These are phyloP conservation scores for Rhynchosporium agropyri DNA, from an alignment of 2,329 filamentous ascomycete genomes.

Conservation along the genomic window DNA sequence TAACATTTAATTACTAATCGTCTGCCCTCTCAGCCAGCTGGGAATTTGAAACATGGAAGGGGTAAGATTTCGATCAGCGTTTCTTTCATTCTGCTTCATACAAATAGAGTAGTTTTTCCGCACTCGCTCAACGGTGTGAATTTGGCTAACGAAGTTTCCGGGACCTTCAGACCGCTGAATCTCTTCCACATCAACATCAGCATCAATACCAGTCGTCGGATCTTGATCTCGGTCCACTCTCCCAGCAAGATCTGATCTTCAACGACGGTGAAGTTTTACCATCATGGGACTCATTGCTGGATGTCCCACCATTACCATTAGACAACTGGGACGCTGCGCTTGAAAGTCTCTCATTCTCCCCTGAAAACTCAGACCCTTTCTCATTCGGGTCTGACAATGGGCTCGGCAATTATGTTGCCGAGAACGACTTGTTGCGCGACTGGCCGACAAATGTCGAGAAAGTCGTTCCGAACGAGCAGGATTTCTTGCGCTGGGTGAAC, in stretches of 20 bases:
- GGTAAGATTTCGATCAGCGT: conserved; percentile 1
- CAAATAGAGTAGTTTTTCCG: too few species aligned
- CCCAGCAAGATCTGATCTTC: not conserved
- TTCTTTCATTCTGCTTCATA: not conserved
- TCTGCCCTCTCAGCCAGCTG: not conserved
- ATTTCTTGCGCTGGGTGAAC: conserved; percentile 13
- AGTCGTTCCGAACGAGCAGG: conserved; percentile 12
- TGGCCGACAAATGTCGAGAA: conserved; percentile 16
- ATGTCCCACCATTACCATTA: not conserved
- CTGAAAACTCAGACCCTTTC: not conserved
- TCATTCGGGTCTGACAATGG: conserved; percentile 2
- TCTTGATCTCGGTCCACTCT: conserved; percentile 4
- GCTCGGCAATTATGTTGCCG: conserved; percentile 4
- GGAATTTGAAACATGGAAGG: conserved; percentile 5
- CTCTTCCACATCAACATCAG: not conserved
- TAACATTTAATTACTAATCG: conserved; percentile 9
- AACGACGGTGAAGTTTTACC: conserved; percentile 4
- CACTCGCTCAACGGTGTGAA: not conserved
- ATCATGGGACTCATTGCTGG: conserved; percentile 2
- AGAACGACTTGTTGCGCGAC: conserved; percentile 10
- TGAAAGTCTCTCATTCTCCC: not conserved
- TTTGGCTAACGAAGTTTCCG: not conserved
- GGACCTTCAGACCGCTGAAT: conserved; percentile 1
- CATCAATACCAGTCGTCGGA: not conserved
- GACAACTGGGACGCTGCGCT: conserved; percentile 1